A percentile compares a stretch with the other conserved stretches of the same genome.
phyloP scores from a whole-genome alignment of 106 monocot genomes.

The Apostasia shenzhenica region DNA sequence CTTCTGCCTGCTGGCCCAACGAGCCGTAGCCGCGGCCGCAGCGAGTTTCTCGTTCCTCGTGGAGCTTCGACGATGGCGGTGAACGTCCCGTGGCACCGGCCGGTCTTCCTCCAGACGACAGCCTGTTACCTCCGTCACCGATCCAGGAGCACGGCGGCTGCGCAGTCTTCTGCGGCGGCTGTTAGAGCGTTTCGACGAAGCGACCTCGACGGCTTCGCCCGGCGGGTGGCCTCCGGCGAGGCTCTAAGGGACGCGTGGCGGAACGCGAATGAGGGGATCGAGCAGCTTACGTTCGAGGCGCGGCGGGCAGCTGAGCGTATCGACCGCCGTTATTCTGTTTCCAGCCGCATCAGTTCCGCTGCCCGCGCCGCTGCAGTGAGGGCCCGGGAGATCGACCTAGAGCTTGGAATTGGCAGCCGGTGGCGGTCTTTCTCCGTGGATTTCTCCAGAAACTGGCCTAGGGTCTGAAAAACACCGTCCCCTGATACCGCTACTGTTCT shows the following conservation, averaged over 20 bases:
- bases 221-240: slow-evolving; percentile 57
- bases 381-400: slow-evolving; percentile 63
- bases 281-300: slow-evolving; percentile 71
- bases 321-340: slow-evolving; percentile 57
- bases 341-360: slow-evolving; percentile 45
- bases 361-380: slow-evolving; percentile 33
- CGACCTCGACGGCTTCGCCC: slow-evolving; percentile 69
- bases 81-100: slow-evolving; percentile 10
- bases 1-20: too few species aligned
- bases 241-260: slow-evolving; percentile 71
- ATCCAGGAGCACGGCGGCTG: not conserved
- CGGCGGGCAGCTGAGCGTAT: slow-evolving; percentile 59
- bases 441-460: slow-evolving; percentile 85
- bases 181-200: slow-evolving; percentile 46
- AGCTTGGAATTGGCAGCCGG: slow-evolving; percentile 62
- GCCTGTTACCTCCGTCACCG: slow-evolving; percentile 5
- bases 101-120: slow-evolving; percentile 2
- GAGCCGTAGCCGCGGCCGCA: too few species aligned
- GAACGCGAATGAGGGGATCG: slow-evolving; percentile 69
- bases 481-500: not conserved
- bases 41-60: too few species aligned
- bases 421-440: slow-evolving; percentile 67
- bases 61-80: slow-evolving; percentile 2
- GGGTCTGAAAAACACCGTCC: slow-evolving; percentile 33
- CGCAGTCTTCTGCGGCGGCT: slow-evolving; percentile 5